Percentiles rank a stretch among this genome's conserved stretches.
Conservation (phyloP, 805 yeast species). For the Starmerella ratchasimensis region DNA sequence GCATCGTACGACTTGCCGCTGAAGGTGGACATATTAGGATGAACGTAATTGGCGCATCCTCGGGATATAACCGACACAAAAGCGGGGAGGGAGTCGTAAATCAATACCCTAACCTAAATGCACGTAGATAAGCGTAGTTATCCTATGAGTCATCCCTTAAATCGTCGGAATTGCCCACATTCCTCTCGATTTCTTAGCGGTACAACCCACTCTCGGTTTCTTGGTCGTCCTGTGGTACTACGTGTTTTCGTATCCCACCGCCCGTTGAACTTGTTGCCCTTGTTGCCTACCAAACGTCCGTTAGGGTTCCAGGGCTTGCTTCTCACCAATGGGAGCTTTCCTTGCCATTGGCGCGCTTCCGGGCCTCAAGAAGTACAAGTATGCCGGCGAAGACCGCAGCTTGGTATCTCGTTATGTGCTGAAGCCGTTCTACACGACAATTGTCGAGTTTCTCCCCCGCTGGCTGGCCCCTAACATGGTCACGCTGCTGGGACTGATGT, state of each 20-base stretch:
- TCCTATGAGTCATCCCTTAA: too few species aligned
- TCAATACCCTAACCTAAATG: too few species aligned
- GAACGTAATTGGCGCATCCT: too few species aligned
- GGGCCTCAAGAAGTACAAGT: slow-evolving; percentile 23
- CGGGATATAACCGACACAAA: too few species aligned
- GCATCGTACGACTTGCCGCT: slow-evolving; percentile 41
- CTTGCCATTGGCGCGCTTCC: slow-evolving; percentile 21
- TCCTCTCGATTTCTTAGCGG: too few species aligned
- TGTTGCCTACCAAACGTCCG: neutral
- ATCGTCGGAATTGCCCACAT: too few species aligned
- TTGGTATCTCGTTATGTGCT: slow-evolving; percentile 57
- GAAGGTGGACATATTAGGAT: slow-evolving; percentile 68
- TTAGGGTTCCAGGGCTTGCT: too few species aligned
- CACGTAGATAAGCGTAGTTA: too few species aligned
- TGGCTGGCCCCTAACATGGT: slow-evolving; percentile 80
- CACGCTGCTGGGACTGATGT: slow-evolving; percentile 64
- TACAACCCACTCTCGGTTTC: too few species aligned
- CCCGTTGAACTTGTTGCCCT: neutral
- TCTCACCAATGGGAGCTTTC: slow-evolving; percentile 23
- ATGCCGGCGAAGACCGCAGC: slow-evolving; percentile 62
- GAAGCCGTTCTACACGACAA: slow-evolving; percentile 68
- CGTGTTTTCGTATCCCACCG: neutral
- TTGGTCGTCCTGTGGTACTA: too few species aligned
- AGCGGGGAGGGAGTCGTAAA: too few species aligned
- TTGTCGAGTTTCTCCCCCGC: slow-evolving; percentile 62